Base-by-base conservation (phyloP, 768 basidiomycete genomes). In the Amanita molliuscula region DNA sequence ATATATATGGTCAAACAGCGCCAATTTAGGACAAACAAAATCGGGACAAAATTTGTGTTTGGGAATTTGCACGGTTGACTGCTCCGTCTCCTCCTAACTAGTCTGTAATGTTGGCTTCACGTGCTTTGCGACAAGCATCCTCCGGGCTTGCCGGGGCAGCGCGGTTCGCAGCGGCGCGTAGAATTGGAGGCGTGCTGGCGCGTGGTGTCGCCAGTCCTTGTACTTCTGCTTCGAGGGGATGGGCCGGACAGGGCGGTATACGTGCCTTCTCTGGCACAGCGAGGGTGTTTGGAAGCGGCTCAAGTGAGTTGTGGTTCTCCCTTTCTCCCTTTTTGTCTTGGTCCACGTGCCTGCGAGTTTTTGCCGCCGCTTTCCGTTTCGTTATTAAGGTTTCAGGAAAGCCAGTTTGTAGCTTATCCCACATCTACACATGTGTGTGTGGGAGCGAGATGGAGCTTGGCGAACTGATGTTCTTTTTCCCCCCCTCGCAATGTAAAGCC, bases 401-500 rank as follows among this genome's bases (percentile, higher is more conserved):
- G 20, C 38, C 11, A 13, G 26, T 21, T 21, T 13, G 23, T 23
- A 13, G n/a, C 20, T 8, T 25, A 41, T 11, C 1, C 1, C 13
- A 3, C 38, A 18, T 10, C 21, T 10, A 20, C 40, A 20, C 40
- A 11, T 4, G 9, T 41, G 40, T 41, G 34, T 34, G 34, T 34
- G 36, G 16, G 36, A 16, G 36, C 16, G 16, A 15, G 36, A 37
- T 8, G 36, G 20, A 42, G 36, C 41, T 37, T 7, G 4, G 10
- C 20, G 18, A 15, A 25, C 56, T 36, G 53, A n/a, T 45, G 20
- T 18, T 21, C 28, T 52, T 45, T 37, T 46, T 23, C n/a, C n/a
- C n/a, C n/a, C 48, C 18, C 3, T 36, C 6, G 35, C n/a, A 36
- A 36, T 16, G 34, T 44, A 4, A 56, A 88, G 89, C 82, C 52